Conservation (phyloP, 2,329 filamentous ascomycete species). For the Fusarium foetens region DNA sequence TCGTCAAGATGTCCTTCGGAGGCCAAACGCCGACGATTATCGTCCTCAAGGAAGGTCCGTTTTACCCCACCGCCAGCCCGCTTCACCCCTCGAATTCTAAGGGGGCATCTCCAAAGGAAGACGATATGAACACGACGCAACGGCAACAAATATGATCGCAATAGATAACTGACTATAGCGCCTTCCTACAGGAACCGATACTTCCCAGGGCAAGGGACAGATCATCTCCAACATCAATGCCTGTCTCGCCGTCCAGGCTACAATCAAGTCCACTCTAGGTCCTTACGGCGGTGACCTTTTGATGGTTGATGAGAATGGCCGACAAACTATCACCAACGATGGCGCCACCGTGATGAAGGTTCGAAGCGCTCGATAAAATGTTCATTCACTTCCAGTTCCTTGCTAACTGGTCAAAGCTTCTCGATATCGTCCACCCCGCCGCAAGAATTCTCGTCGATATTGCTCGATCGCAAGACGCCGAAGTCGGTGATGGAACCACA, state of each 20-base stretch:
- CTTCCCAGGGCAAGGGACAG: constrained; percentile 96
- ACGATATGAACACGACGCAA: constrained; percentile 10
- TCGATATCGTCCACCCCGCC: constrained; percentile 98
- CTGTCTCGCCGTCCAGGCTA: constrained; percentile 93
- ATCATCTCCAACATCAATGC: constrained; percentile 99
- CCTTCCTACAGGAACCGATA: constrained; percentile 80
- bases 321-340: constrained; percentile 98
- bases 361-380: constrained; percentile 25
- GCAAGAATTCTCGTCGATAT: constrained; percentile 98
- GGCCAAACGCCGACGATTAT: constrained; percentile 98
- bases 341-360: constrained; percentile 99
- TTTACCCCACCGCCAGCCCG: constrained; percentile 53
- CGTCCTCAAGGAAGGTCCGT: constrained; percentile 94
- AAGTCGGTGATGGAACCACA: constrained; percentile 97
- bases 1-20: constrained; percentile 85
- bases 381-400: not conserved
- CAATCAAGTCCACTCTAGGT: constrained; percentile 94
- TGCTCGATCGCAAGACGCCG: constrained; percentile 97
- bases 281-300: constrained; percentile 97
- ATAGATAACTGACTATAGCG: constrained; percentile 33
- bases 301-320: constrained; percentile 94
- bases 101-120: constrained; percentile 18
- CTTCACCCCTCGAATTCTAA: constrained; percentile 38
- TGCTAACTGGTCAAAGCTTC: constrained; percentile 67
- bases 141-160: constrained; percentile 5